Conservation (phyloP, 306 rosid species). For the Cucurbita argyrosperma region DNA sequence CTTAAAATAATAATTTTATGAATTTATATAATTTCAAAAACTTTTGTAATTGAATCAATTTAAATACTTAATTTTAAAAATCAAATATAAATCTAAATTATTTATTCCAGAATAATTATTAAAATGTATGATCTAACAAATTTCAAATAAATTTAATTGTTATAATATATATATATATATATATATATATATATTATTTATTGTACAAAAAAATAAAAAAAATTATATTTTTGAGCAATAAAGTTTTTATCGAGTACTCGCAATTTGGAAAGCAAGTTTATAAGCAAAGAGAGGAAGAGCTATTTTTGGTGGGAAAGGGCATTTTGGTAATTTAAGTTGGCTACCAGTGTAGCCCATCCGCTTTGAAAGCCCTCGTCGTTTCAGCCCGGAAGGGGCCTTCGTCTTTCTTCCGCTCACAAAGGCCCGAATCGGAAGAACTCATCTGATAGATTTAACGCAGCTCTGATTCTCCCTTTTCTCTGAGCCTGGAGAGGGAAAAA, state of each 20-base stretch:
- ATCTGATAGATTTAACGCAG: background rate
- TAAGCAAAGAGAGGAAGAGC: background rate
- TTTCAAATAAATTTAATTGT: too few species aligned
- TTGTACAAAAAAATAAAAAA: background rate
- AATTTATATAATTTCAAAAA: too few species aligned
- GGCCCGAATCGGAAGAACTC: background rate
- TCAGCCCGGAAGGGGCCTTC: background rate
- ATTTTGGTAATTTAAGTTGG: background rate
- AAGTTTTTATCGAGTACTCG: background rate
- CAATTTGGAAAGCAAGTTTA: background rate
- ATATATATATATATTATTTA: too few species aligned
- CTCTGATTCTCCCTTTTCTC: background rate
- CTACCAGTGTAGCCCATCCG: background rate
- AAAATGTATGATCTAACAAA: too few species aligned
- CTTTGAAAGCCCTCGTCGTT: background rate
- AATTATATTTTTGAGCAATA: background rate
- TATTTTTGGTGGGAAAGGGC: background rate
- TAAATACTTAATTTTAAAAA: too few species aligned
- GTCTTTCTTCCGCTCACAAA: background rate
- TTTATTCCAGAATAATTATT: too few species aligned
- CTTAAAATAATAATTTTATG: too few species aligned
- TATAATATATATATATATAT: too few species aligned
- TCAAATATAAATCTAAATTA: too few species aligned
- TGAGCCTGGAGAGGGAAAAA: background rate
- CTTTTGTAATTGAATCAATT: too few species aligned